Conservation (phyloP, 371 early-diverging fungal genomes). For the Mucor plumbeus region DNA sequence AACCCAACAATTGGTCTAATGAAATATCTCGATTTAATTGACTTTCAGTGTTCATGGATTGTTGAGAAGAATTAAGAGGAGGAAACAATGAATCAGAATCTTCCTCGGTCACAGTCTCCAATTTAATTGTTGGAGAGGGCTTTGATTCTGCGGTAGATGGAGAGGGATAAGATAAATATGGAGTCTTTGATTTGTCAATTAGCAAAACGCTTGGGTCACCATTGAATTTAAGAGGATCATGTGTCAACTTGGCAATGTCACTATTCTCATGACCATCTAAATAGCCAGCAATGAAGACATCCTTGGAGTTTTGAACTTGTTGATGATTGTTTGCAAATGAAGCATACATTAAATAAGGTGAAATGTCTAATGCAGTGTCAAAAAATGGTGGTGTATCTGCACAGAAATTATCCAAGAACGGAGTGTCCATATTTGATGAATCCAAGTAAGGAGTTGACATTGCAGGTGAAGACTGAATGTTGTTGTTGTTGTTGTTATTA, state of each 20-base stretch:
- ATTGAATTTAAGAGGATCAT: conserved; percentile 25
- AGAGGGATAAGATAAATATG: not conserved
- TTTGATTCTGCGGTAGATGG: not conserved
- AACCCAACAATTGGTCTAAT: conserved; percentile 3
- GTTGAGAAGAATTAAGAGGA: conserved; percentile 16
- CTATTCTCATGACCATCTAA: conserved; percentile 9
- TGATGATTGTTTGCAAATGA: not conserved
- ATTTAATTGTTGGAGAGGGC: conserved; percentile 16
- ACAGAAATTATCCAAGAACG: conserved; percentile 10
- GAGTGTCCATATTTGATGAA: conserved; percentile 18
- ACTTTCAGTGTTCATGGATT: not conserved
- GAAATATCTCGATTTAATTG: not conserved
- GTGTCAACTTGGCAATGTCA: conserved; percentile 11
- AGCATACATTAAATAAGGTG: conserved; percentile 18
- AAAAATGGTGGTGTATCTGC: conserved; percentile 22
- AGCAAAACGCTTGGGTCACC: conserved; percentile 26
- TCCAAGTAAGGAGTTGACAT: conserved; percentile 25
- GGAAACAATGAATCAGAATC: conserved; percentile 20
- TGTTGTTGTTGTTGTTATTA: not conserved
- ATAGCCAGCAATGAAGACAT: conserved; percentile 20
- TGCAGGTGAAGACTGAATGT: conserved; percentile 8
- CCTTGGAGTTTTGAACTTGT: conserved; percentile 8
- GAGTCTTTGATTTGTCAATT: conserved; percentile 32
- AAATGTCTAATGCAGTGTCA: conserved; percentile 13
- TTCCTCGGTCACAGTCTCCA: conserved; percentile 14